phyloP scores from a whole-genome alignment of 495 filamentous ascomycete genomes.

The Penicillium fimorum region DNA sequence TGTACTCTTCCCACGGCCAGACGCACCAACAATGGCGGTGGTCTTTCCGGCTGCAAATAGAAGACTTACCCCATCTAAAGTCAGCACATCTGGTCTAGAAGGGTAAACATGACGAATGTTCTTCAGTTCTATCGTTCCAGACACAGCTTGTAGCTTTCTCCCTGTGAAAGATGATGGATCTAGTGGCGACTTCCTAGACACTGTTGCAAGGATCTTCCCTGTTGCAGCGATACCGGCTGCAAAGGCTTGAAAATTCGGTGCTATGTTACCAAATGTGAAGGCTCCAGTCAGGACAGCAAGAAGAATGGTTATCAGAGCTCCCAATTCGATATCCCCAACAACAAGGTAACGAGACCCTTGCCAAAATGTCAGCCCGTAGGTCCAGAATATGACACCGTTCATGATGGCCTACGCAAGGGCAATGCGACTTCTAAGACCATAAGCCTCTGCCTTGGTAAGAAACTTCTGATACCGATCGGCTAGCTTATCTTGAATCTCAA shows the following conservation, averaged over 20 bases:
- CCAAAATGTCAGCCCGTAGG: not conserved
- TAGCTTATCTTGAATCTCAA: not conserved
- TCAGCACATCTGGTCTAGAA: not conserved
- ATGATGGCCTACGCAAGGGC: not conserved
- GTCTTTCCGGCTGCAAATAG: not conserved
- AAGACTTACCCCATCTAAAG: not conserved
- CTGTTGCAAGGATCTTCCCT: not conserved
- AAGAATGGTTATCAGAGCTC: not conserved
- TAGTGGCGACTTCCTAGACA: not conserved
- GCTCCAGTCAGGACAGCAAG: not conserved
- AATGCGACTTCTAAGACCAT: not conserved
- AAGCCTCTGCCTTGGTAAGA: not conserved
- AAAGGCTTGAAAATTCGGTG: not conserved
- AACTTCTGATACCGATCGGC: not conserved
- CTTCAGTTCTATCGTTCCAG: not conserved
- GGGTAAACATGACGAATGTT: not conserved
- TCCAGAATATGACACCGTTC: not conserved
- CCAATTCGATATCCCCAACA: not conserved
- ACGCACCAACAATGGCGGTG: not conserved
- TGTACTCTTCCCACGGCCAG: not conserved
- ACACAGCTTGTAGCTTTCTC: not conserved
- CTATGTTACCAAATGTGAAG: not conserved
- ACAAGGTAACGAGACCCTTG: not conserved
- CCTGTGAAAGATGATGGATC: not conserved
- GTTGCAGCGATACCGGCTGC: not conserved